Evolutionary conservation across 2,329 filamentous ascomycete species (phyloP), one percentile per base, ranked within the genome.

Genomic region (Ophiostoma angusticollis): DNA sequence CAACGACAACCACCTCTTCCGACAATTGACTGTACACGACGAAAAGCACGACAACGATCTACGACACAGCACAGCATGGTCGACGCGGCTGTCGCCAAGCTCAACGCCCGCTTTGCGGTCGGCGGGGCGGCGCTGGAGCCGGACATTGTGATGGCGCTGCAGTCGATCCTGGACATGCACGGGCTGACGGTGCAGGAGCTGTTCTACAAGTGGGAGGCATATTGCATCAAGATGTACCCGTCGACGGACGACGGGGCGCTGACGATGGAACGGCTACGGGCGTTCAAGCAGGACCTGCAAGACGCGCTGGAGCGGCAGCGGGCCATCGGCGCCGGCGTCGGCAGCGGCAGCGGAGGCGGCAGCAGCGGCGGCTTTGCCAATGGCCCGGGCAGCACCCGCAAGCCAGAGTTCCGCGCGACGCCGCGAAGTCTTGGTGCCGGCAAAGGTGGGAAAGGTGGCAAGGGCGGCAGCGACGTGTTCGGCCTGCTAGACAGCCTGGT

Each of bases 121-220:
- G 52, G 67, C 58, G 52, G 67, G 58, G 52, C 67, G 63, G 62
- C 72, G 27, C 67, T 96, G 6, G 74, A 84, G 45, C 65, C 77
- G 47, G 89, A 96, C 58, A 73, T 96, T 41, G 64, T 85, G 47
- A 65, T 70, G 38, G 87, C 95, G 62, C 67, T 98, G 49, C 72
- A 81, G 55, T 93, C 85, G 42, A 93, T 94, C 56, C 72, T 91
- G 63, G 78, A 80, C 39, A 68, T 96, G 44, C 84, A 95, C 61
- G 77, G 76, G 34, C 72, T 96, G 44, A 74, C 78, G 13, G 70
- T 78, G 24, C 79, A 96, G 57, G 91, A 96, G 56, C 68, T 96
- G 19, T 95, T 85, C 60, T 95, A 85, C 74, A 96, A 96, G 69
- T 98, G 91, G 91, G 91, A 98, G 59, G 89, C 86, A 1, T 96